Base-by-base conservation (phyloP, 1,139 yeast genomes). In the Yamadazyma membranifaciens region DNA sequence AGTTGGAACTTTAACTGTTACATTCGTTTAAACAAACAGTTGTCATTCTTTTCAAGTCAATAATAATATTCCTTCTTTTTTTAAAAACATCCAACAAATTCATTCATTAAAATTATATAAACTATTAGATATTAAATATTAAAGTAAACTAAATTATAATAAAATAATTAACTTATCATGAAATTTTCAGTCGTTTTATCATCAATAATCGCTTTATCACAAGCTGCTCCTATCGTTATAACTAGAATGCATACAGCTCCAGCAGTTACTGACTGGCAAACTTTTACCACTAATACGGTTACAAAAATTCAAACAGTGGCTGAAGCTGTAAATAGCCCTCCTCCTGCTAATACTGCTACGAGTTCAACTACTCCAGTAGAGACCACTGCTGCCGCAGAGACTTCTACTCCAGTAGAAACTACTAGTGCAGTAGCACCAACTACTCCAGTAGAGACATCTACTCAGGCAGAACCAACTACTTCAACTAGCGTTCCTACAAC, bases 251-350 rank as follows among this genome's bases (percentile, higher is more conserved):
- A 59, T 37, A 62, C 68, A 22, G 69, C 70, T 9, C 55, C 60
- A 3, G 55, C 68, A 9, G 61, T 60, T 12, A 64, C 69, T 17
- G 49, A 54, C n/a, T 56, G 59, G 49, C 25, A 44, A 17, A 50
- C 54, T 6, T 42, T 39, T 39, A 46, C 48, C 67, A 29, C 53
- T 9, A 42, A 49, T 48, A 39, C 54, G 6, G 44, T 40, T 15
- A 74, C 81, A 1, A 63, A 70, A 39, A 72, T 76, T 12, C 67
- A 69, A 46, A 69, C 78, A 13, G 80, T 83, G 1, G 75, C 80
- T 3, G 78, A 83, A 3, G 70, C 79, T 36, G 74, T 39, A 54
- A 45, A 40, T 36, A 48, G 46, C 11, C 51, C 45, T 26, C 57
- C 47, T 12, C 49, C 39, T 9, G 17, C 30, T 3, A n/a, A 44